These are phyloP conservation scores for Erythrobasidium hasegawianum DNA, from an alignment of 1,284 basidiomycete species.

Conservation along the genomic window DNA sequence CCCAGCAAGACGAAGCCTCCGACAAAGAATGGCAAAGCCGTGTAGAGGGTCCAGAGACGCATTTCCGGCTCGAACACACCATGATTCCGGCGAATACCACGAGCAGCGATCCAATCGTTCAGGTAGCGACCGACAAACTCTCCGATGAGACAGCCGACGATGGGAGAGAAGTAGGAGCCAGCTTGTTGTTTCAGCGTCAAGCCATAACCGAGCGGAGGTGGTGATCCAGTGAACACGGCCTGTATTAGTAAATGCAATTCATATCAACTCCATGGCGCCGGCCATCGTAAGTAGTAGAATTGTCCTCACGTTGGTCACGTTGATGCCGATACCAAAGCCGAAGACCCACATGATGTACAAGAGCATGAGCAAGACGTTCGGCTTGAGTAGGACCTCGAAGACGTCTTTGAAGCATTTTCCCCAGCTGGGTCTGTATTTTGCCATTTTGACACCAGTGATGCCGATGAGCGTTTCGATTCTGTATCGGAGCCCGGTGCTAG, in stretches of 20 bases:
- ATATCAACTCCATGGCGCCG: too few species aligned
- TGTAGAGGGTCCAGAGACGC: conserved; percentile 65
- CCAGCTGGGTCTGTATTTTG: conserved; percentile 61
- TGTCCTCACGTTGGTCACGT: conserved; percentile 65
- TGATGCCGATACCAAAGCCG: conserved; percentile 66
- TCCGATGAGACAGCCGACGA: conserved; percentile 62
- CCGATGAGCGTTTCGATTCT: conserved; percentile 63
- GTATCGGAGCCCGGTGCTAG: conserved; percentile 55
- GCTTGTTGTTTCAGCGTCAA: conserved; percentile 29
- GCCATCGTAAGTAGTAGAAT: too few species aligned
- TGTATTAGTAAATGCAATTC: too few species aligned
- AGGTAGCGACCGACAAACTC: conserved; percentile 63
- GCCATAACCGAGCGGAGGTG: conserved; percentile 60
- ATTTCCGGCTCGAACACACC: conserved; percentile 69
- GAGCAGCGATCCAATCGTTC: conserved; percentile 56
- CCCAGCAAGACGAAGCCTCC: conserved; percentile 44
- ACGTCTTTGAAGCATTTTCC: conserved; percentile 54
- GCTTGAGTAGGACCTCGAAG: conserved; percentile 61
- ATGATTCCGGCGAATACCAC: conserved; percentile 55
- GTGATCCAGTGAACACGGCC: conserved; percentile 57
- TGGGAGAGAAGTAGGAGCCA: conserved; percentile 42
- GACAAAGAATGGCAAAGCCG: conserved; percentile 61
- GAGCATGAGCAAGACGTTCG: conserved; percentile 59
- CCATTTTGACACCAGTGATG: conserved; percentile 61
- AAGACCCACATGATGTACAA: conserved; percentile 58